phyloP scores from a whole-genome alignment of 805 yeast genomes.

The Ogataea siamensis region DNA sequence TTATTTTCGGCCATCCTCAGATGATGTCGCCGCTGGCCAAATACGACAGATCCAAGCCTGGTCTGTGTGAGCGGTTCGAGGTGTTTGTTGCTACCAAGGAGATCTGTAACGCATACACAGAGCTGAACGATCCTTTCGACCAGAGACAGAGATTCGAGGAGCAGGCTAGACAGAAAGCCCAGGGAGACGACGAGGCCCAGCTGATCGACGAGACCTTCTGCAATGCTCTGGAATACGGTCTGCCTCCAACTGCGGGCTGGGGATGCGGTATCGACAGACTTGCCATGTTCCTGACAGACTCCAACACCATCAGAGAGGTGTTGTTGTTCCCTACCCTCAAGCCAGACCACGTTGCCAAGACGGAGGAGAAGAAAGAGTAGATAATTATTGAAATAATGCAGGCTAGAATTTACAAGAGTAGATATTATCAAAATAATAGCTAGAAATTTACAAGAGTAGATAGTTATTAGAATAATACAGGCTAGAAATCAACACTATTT shows the following conservation, averaged over 20 bases:
- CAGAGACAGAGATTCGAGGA: constrained; percentile 97
- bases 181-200: constrained; percentile 99
- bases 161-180: constrained; percentile 97
- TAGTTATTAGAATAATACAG: too few relatives aligned
- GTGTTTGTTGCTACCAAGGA: constrained; percentile 98
- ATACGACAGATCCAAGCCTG: constrained; percentile 87
- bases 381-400: background rate
- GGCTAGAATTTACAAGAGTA: background rate
- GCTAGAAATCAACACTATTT: constrained; percentile 21
- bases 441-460: too few relatives aligned
- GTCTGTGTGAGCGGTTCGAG: constrained; percentile 97
- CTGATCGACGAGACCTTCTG: constrained; percentile 94
- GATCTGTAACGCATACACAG: constrained; percentile 97
- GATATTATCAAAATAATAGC: too few relatives aligned
- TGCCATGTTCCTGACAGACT: constrained; percentile 96
- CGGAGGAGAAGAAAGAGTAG: constrained; percentile 32
- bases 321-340: constrained; percentile 97
- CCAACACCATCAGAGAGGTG: constrained; percentile 96
- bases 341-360: constrained; percentile 64
- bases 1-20: constrained; percentile 98
- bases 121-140: constrained; percentile 97
- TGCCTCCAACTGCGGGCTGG: constrained; percentile 99
- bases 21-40: constrained; percentile 99
- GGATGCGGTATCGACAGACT: constrained; percentile 98
- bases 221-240: constrained; percentile 95